phyloP scores from a whole-genome alignment of 106 monocot genomes.

The Dioscorea zingiberensis region DNA sequence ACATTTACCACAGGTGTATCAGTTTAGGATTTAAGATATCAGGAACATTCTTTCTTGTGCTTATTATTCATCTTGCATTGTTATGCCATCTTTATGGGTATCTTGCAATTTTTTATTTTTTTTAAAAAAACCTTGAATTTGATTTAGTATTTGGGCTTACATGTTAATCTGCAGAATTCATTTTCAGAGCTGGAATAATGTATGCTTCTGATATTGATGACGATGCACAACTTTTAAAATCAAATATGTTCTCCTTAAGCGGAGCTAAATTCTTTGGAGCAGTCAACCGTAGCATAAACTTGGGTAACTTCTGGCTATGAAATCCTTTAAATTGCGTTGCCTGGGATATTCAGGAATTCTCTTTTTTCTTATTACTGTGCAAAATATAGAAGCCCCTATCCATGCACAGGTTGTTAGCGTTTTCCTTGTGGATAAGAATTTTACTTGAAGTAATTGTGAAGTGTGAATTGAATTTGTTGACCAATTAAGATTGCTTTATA shows the following conservation, averaged over 20 bases:
- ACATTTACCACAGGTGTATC: too few relatives aligned
- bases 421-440: too few relatives aligned
- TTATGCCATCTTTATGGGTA: not conserved
- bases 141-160: constrained; percentile 28
- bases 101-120: too few relatives aligned
- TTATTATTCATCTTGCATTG: not conserved
- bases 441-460: too few relatives aligned
- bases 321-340: not conserved
- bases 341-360: too few relatives aligned
- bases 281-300: constrained; percentile 68
- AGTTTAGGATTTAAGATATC: not conserved
- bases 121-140: not conserved
- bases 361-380: too few relatives aligned
- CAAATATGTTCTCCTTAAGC: constrained; percentile 84
- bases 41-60: not conserved
- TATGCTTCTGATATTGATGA: constrained; percentile 46
- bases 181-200: constrained; percentile 97
- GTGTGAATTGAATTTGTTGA: too few relatives aligned
- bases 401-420: too few relatives aligned
- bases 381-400: too few relatives aligned
- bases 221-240: constrained; percentile 38
- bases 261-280: constrained; percentile 69
- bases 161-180: constrained; percentile 49
- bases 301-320: constrained; percentile 36
- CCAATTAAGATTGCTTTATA: too few relatives aligned